Percentiles rank a stretch among this genome's conserved stretches.
Conservation (phyloP, 164 flowering plant genomes). For the Liquidambar formosana region DNA sequence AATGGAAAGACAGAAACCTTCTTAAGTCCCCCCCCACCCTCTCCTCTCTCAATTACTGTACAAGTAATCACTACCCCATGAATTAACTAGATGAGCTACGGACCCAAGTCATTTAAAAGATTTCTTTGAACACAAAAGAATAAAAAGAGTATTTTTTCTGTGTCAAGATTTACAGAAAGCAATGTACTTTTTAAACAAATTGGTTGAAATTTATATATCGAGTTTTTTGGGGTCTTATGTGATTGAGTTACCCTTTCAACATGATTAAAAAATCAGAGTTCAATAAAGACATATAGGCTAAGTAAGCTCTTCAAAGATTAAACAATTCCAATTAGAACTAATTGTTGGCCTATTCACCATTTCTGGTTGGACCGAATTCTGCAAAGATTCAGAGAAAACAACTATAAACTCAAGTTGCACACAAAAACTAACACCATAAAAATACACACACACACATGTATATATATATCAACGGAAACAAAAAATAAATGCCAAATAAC, state of each 20-base stretch:
- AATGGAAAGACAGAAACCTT: neutral
- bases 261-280: too few relatives aligned
- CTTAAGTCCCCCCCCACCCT: neutral
- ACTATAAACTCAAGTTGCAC: neutral
- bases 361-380: too few relatives aligned
- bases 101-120: neutral
- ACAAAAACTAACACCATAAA: constrained; percentile 1
- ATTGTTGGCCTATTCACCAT: too few relatives aligned
- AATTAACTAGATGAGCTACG: neutral
- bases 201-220: neutral
- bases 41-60: neutral
- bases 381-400: neutral
- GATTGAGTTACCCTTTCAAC: neutral
- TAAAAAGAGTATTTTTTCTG: neutral
- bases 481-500: neutral
- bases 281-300: too few relatives aligned
- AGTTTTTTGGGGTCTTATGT: neutral
- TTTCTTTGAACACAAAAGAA: neutral
- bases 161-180: neutral
- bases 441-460: too few relatives aligned
- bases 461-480: neutral
- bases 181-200: neutral
- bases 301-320: too few relatives aligned
- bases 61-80: neutral
- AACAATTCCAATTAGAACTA: too few relatives aligned